Conservation (phyloP, 371 early-diverging fungal species). For the Haplosporangium sp. region DNA sequence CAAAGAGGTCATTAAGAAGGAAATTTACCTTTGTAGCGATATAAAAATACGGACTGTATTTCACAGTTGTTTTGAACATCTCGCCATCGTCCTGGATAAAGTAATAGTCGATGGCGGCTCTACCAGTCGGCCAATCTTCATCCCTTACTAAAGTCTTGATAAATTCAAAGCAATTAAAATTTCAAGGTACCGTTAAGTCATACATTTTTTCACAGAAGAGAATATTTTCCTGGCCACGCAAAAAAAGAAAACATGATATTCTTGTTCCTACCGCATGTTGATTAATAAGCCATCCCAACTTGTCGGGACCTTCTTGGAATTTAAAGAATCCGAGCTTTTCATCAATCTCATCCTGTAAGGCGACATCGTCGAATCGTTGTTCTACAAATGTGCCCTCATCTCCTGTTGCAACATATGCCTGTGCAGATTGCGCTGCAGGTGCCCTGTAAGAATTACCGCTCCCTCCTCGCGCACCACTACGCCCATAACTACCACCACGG, state of each 20-base stretch:
- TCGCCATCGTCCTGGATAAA: conserved; percentile 92
- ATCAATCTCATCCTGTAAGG: conserved; percentile 74
- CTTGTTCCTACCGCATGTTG: conserved; percentile 83
- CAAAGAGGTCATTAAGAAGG: too few relatives aligned
- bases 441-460: conserved; percentile 42
- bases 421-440: conserved; percentile 22
- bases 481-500: conserved; percentile 7
- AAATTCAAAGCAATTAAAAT: too few relatives aligned
- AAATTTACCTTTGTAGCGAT: conserved; percentile 79
- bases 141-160: conserved; percentile 68
- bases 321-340: conserved; percentile 84
- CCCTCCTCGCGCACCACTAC: conserved; percentile 19
- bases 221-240: neutral
- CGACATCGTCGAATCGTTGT: conserved; percentile 52
- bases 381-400: conserved; percentile 53
- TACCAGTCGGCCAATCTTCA: conserved; percentile 75
- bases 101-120: conserved; percentile 90
- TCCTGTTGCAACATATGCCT: conserved; percentile 31
- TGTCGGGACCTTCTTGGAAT: conserved; percentile 83
- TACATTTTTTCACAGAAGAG: too few relatives aligned
- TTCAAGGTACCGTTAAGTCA: too few relatives aligned
- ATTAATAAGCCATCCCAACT: conserved; percentile 96
- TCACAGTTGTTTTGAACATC: conserved; percentile 88
- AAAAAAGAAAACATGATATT: neutral
- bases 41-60: conserved; percentile 92